Evolutionary conservation across 805 yeast genomes (phyloP).

Genomic region (Ascoidea rubescens): DNA sequence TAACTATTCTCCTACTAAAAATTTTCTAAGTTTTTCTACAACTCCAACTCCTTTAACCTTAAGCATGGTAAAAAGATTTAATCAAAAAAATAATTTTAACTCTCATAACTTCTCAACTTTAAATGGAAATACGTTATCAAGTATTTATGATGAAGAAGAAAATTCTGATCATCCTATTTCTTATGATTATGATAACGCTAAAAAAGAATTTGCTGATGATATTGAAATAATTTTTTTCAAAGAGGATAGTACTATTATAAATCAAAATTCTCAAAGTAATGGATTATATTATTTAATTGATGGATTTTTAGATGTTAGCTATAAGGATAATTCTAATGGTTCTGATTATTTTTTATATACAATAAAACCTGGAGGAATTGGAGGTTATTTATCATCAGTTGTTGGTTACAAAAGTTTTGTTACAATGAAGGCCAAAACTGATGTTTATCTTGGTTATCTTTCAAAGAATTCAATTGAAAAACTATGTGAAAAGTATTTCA

Average conservation of each 20-base stretch:
- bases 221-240: constrained; percentile 41
- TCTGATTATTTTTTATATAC: constrained; percentile 30
- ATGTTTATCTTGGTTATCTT: constrained; percentile 58
- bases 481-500: constrained; percentile 62
- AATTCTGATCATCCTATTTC: constrained; percentile 12
- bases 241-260: constrained; percentile 42
- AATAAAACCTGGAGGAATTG: constrained; percentile 66
- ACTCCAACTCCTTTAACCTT: neutral
- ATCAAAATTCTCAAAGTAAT: constrained; percentile 49
- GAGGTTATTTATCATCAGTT: constrained; percentile 75
- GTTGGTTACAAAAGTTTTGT: constrained; percentile 73
- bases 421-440: constrained; percentile 45
- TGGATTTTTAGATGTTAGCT: constrained; percentile 58
- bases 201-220: constrained; percentile 41
- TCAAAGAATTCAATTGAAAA: constrained; percentile 48
- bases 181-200: constrained; percentile 35
- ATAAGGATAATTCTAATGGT: constrained; percentile 19
- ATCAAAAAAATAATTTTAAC: neutral
- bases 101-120: constrained; percentile 7
- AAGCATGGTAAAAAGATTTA: constrained; percentile 3
- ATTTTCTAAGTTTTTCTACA: constrained; percentile 3
- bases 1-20: constrained; percentile 6
- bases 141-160: constrained; percentile 13
- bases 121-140: constrained; percentile 15
- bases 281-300: constrained; percentile 75